These are phyloP conservation scores for Blastocystis sp. DNA, from an alignment of 352 stramenopile species.

Conservation along the genomic window DNA sequence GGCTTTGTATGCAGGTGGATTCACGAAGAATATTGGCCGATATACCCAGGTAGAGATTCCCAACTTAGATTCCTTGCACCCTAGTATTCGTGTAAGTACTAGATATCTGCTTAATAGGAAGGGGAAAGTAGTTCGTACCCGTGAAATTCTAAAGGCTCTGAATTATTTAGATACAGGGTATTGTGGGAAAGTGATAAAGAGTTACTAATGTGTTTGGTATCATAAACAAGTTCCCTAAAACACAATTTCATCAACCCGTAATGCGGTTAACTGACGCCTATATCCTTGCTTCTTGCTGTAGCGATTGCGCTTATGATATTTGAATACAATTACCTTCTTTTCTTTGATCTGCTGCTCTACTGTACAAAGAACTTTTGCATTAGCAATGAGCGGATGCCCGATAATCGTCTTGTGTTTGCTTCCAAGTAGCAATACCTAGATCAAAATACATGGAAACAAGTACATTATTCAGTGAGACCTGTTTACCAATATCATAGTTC, in stretches of 20 bases:
- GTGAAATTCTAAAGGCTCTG: slow-evolving; percentile 47
- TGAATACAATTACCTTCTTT: slow-evolving; percentile 66
- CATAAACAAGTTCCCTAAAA: slow-evolving; percentile 39
- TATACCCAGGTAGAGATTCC: slow-evolving; percentile 58
- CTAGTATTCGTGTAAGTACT: slow-evolving; percentile 24
- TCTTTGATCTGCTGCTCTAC: slow-evolving; percentile 66
- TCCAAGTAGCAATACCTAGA: slow-evolving; percentile 59
- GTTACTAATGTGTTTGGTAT: background rate
- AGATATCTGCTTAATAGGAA: background rate
- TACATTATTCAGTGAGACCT: slow-evolving; percentile 59
- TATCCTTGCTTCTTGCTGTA: slow-evolving; percentile 65
- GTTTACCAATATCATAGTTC: slow-evolving; percentile 61
- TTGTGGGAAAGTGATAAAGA: slow-evolving; percentile 54
- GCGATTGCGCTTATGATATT: slow-evolving; percentile 48
- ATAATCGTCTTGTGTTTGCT: slow-evolving; percentile 67
- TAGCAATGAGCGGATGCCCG: slow-evolving; percentile 36
- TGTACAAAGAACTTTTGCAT: slow-evolving; percentile 60
- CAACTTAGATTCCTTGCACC: slow-evolving; percentile 4
- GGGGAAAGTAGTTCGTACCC: slow-evolving; percentile 1
- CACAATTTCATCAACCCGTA: slow-evolving; percentile 60
- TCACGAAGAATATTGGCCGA: background rate
- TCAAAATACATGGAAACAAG: background rate
- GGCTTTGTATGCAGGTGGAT: slow-evolving; percentile 35
- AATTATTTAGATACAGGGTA: slow-evolving; percentile 59
- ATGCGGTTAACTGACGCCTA: slow-evolving; percentile 22